phyloP scores from a whole-genome alignment of 2,329 filamentous ascomycete species.

The Diaporthe australafricana region DNA sequence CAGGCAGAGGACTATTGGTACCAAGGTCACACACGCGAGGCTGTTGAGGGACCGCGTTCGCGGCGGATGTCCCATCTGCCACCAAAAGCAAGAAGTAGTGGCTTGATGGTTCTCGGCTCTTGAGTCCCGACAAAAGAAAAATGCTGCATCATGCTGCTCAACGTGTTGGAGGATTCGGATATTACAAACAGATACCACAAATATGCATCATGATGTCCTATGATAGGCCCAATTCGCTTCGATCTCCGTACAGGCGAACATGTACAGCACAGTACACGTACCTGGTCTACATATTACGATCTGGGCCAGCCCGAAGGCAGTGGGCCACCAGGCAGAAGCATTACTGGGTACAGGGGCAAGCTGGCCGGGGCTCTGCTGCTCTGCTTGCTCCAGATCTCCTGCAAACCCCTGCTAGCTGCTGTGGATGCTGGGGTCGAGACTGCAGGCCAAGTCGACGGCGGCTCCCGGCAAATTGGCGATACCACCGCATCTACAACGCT shows the following conservation, averaged over 20 bases:
- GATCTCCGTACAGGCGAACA: neutral
- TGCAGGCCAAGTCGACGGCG: constrained; percentile 24
- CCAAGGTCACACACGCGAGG: constrained; percentile 89
- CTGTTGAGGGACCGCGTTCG: constrained; percentile 78
- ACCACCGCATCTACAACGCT: constrained; percentile 1
- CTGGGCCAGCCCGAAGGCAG: no score
- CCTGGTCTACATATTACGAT: neutral
- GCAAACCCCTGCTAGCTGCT: neutral
- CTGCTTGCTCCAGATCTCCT: neutral
- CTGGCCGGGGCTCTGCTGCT: neutral
- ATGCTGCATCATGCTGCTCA: neutral
- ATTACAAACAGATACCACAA: constrained; percentile 27
- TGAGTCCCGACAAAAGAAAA: no score
- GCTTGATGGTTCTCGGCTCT: neutral
- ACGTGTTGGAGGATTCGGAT: neutral
- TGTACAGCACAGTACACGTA: neutral
- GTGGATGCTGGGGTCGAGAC: neutral
- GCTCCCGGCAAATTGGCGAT: constrained; percentile 24
- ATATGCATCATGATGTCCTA: constrained; percentile 17
- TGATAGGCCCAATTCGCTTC: neutral
- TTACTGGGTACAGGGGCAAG: constrained; percentile 17
- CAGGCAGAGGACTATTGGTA: constrained; percentile 76
- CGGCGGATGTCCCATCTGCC: constrained; percentile 73
- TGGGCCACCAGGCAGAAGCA: constrained; percentile 13
- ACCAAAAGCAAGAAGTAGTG: constrained; percentile 45